Evolutionary conservation across 2,329 filamentous ascomycete genomes (phyloP).

Genomic region (Graphilbum ipis-grandicollis): DNA sequence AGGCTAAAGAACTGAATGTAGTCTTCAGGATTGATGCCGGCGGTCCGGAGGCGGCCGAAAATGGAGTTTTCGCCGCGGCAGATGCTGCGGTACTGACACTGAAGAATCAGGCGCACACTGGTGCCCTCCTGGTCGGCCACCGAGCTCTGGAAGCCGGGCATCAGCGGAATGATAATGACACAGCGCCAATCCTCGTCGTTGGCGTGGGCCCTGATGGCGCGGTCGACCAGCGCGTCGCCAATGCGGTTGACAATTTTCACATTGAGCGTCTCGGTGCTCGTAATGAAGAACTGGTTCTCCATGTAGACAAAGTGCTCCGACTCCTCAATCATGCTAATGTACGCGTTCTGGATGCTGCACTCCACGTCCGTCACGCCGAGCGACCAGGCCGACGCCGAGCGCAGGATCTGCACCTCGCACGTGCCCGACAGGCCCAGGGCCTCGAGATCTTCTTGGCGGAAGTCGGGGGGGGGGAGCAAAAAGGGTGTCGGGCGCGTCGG

Average conservation of each 20-base stretch:
- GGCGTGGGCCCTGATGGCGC: slow-evolving; percentile 68
- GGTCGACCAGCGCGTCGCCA: slow-evolving; percentile 83
- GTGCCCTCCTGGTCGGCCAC: slow-evolving; percentile 89
- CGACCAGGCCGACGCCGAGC: slow-evolving; percentile 84
- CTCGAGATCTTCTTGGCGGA: slow-evolving; percentile 70
- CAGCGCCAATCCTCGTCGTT: slow-evolving; percentile 83
- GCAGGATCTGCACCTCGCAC: slow-evolving; percentile 89
- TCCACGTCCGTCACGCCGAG: slow-evolving; percentile 77
- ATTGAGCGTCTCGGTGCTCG: slow-evolving; percentile 74
- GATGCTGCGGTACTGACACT: slow-evolving; percentile 92
- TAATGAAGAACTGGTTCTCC: slow-evolving; percentile 98
- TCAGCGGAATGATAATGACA: slow-evolving; percentile 77
- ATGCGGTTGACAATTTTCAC: slow-evolving; percentile 85
- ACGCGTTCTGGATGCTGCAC: slow-evolving; percentile 90
- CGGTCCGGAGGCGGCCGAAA: slow-evolving; percentile 64
- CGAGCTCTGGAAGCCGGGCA: slow-evolving; percentile 97
- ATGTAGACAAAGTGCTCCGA: slow-evolving; percentile 98
- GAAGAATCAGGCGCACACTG: slow-evolving; percentile 87
- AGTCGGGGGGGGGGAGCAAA: slow-evolving; percentile 82
- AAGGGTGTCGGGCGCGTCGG: slow-evolving; percentile 89
- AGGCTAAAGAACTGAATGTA: slow-evolving; percentile 93
- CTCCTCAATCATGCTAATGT: slow-evolving; percentile 83
- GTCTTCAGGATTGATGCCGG: slow-evolving; percentile 79
- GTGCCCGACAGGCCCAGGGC: slow-evolving; percentile 78
- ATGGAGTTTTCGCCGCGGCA: slow-evolving; percentile 85